Evolutionary conservation across 2,329 filamentous ascomycete species (phyloP).

Genomic region (Fusarium citri): DNA sequence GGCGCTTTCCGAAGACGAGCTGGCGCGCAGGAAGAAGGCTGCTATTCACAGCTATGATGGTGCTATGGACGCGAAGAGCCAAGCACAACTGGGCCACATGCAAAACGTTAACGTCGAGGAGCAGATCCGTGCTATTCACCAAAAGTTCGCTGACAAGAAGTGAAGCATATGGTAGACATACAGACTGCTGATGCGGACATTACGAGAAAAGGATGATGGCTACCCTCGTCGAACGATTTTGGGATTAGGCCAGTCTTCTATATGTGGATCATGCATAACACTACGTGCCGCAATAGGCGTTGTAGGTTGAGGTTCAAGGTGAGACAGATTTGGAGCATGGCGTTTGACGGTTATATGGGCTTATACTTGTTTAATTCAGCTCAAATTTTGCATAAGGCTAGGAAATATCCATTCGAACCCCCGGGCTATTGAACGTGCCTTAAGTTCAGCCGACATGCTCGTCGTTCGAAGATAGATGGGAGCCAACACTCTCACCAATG

Average conservation of each 20-base stretch:
- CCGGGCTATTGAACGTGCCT: background rate
- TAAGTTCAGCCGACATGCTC: background rate
- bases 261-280: constrained; percentile 23
- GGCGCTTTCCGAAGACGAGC: constrained; percentile 77
- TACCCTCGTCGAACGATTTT: background rate
- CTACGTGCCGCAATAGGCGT: constrained; percentile 36
- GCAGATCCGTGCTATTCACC: constrained; percentile 76
- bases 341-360: constrained; percentile 41
- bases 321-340: constrained; percentile 45
- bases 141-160: constrained; percentile 61
- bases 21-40: constrained; percentile 79
- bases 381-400: constrained; percentile 21
- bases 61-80: constrained; percentile 68
- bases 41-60: constrained; percentile 75
- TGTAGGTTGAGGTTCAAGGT: constrained; percentile 43
- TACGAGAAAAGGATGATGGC: constrained; percentile 4
- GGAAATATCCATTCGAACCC: background rate
- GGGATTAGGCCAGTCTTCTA: background rate
- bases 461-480: background rate
- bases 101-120: constrained; percentile 84
- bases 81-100: constrained; percentile 67
- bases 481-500: background rate
- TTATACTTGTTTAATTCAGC: constrained; percentile 45
- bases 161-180: constrained; percentile 31
- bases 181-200: constrained; percentile 4